phyloP scores from a whole-genome alignment of 768 basidiomycete species.

The Auricularia heimuer region DNA sequence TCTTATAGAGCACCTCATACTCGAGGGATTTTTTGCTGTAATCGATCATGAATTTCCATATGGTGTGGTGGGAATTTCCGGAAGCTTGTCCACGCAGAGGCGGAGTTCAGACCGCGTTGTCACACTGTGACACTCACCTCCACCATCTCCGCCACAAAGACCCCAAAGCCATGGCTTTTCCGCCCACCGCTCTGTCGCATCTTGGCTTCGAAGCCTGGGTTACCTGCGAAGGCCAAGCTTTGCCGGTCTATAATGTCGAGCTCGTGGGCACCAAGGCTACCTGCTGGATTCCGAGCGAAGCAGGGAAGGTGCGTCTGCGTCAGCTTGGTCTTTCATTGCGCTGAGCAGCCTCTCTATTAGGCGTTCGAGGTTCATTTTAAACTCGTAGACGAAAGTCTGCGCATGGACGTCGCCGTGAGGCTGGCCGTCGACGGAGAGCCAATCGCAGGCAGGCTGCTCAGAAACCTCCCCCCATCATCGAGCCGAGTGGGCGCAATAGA shows the following conservation, averaged over 20 bases:
- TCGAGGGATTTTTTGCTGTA: too few species aligned
- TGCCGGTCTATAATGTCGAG: background rate
- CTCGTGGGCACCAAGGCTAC: background rate
- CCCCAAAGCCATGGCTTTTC: background rate
- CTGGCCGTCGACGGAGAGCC: background rate
- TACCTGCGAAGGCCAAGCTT: background rate
- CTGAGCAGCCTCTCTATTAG: background rate
- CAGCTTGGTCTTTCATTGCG: background rate
- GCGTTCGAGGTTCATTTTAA: background rate
- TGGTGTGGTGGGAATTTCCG: too few species aligned
- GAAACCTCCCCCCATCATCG: background rate
- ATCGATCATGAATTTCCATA: too few species aligned
- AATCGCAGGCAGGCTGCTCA: background rate
- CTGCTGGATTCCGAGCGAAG: background rate
- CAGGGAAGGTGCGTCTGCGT: background rate
- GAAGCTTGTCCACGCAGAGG: too few species aligned
- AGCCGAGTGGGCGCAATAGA: background rate
- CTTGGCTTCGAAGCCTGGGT: background rate
- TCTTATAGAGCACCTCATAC: too few species aligned
- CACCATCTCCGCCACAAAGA: background rate
- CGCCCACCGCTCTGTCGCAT: background rate
- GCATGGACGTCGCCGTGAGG: too few species aligned
- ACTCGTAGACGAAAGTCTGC: background rate
- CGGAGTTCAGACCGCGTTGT: too few species aligned
- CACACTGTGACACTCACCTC: background rate